Conservation (phyloP, 2,329 filamentous ascomycete species). For the Colletotrichum zoysiae region DNA sequence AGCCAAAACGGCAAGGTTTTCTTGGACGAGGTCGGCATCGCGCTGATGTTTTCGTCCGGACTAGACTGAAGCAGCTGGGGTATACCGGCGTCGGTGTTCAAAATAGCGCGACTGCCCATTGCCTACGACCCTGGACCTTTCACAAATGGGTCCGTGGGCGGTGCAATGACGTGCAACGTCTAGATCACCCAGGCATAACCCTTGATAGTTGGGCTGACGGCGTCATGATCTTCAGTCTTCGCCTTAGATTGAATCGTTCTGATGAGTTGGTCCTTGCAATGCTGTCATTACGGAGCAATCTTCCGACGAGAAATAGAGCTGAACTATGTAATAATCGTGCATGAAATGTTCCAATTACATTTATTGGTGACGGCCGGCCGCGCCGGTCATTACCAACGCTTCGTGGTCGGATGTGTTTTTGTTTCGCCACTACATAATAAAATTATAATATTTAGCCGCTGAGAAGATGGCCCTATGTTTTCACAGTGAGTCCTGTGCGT, state of each 20-base stretch:
- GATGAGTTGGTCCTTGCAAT: not conserved
- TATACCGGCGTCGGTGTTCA: not conserved
- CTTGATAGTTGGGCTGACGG: not conserved
- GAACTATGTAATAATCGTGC: not conserved
- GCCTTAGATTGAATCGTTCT: not conserved
- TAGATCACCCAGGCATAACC: not conserved
- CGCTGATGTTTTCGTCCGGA: not conserved
- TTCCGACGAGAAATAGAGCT: not conserved
- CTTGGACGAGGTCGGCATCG: not conserved
- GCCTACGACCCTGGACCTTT: not conserved
- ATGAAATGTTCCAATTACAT: not conserved
- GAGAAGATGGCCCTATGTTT: too few species aligned
- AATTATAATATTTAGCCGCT: too few species aligned
- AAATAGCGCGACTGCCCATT: not conserved
- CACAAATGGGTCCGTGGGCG: not conserved
- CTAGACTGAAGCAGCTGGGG: not conserved
- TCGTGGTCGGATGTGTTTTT: not conserved
- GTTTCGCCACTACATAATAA: not conserved
- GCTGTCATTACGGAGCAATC: too few species aligned
- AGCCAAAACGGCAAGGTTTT: not conserved
- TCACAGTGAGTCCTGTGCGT: too few species aligned
- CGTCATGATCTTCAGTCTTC: conserved; percentile 7
- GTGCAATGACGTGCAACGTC: not conserved
- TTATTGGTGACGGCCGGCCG: too few species aligned
- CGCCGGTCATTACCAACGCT: not conserved